A percentile compares a stretch with the other conserved stretches of the same genome.
phyloP scores from a whole-genome alignment of 306 rosid genomes.

The Ceratonia siliqua region DNA sequence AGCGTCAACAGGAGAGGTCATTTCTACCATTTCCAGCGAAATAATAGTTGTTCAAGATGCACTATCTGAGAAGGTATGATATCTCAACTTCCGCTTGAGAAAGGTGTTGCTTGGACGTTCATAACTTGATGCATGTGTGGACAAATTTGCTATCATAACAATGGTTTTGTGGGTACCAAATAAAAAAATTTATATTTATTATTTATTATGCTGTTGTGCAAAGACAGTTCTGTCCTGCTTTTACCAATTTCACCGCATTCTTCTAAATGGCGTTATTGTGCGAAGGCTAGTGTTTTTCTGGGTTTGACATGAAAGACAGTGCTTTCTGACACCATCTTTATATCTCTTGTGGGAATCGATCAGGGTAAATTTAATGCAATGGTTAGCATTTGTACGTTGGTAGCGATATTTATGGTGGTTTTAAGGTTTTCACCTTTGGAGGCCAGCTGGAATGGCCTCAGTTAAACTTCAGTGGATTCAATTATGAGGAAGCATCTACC shows the following conservation, averaged over 20 bases:
- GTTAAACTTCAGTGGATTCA: neutral
- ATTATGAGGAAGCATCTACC: conserved; percentile 14
- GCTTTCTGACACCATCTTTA: conserved; percentile 33
- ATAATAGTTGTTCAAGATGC: conserved; percentile 93
- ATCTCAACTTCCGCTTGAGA: neutral
- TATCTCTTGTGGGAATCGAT: neutral
- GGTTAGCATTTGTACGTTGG: conserved; percentile 41
- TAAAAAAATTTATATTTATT: too few relatives aligned
- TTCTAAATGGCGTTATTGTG: too few relatives aligned
- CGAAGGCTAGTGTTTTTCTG: neutral
- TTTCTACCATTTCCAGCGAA: conserved; percentile 87
- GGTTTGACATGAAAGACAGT: neutral
- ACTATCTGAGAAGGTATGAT: conserved; percentile 77
- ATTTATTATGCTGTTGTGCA: neutral
- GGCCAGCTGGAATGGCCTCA: conserved; percentile 32
- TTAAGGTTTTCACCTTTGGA: neutral
- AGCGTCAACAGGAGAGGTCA: conserved; percentile 90
- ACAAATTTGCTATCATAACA: neutral
- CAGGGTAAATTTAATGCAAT: conserved; percentile 41
- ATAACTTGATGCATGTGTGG: neutral
- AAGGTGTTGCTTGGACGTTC: neutral
- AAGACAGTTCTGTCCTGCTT: neutral
- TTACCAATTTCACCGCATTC: neutral
- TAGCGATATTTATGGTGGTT: conserved; percentile 20
- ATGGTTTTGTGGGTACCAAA: too few relatives aligned